Base-by-base conservation (phyloP, 176 grass and related monocot genomes). In the sorghum (Sorghum bicolor) region DNA sequence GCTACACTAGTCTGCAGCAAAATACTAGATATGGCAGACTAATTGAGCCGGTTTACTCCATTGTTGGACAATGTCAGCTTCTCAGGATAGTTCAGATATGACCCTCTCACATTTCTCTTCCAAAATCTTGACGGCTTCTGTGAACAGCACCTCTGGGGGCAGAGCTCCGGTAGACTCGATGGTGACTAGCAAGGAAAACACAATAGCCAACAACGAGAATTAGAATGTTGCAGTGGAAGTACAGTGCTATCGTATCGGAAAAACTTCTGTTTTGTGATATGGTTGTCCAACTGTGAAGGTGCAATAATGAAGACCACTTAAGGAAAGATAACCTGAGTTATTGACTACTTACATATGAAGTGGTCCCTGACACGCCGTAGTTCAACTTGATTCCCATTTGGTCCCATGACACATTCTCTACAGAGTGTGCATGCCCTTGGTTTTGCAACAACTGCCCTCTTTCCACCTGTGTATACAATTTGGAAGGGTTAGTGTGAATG, bases 381-480 rank as follows among this genome's bases (percentile, higher is more conserved):
- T 76, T 95, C 72, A 1, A 98, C 71, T 40, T 88, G 8, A 25
- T 93, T 63, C 48, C 33, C 92, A 0, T 0, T 50, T 10, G 11
- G 37, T 44, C 82, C 83, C 45, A 83, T 82, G 38, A 98, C 50
- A 55, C 95, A 98, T 88, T 98, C 83, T 64, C 92, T 92, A 72
- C 96, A 98, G 75, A 98, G 91, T 6, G 96, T 98, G 84, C 92
- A 98, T 32, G 80, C 72, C 70, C 91, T 88, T 47, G 96, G 87
- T 17, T 62, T 98, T 36, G 85, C 63, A 71, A 92, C 96, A 34
- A 86, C 73, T 43, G 86, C 95, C 67, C 75, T 91, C 83, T 92
- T 91, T 70, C 80, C 48, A 26, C 88, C 96, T 93, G 71, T 13
- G 47, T 26, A 84, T 11, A 31, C 82, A 64, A 44, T 30, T 69